Evolutionary conservation across 179 eudicot genomes (phyloP).

Genomic region (Sideroxylon spinosum): DNA sequence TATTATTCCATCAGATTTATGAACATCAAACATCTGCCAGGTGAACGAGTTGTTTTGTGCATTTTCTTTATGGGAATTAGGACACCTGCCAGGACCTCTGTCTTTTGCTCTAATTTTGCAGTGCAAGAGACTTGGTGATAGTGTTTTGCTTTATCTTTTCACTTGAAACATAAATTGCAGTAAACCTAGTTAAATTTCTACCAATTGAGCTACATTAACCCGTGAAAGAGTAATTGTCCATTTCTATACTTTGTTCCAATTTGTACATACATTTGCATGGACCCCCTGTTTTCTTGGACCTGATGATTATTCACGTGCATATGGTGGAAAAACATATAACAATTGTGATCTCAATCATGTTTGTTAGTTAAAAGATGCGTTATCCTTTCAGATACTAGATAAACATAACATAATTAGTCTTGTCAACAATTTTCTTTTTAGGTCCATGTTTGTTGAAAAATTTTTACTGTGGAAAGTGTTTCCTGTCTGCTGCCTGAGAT

Average conservation of each 20-base stretch:
- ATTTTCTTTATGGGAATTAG: conserved; percentile 3
- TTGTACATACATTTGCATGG: background rate
- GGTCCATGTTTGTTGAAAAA: conserved; percentile 71
- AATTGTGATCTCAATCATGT: background rate
- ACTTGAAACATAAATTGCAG: background rate
- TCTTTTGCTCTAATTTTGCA: background rate
- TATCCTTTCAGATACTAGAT: background rate
- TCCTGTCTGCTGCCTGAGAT: conserved; percentile 79
- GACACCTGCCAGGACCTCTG: background rate
- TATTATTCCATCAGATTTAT: conserved; percentile 47
- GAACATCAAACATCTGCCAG: conserved; percentile 54
- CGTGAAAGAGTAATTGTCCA: background rate
- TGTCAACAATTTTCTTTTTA: conserved; percentile 24
- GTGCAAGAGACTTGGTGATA: background rate
- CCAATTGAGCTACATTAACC: background rate
- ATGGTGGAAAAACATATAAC: background rate
- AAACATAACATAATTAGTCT: background rate
- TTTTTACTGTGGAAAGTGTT: conserved; percentile 81
- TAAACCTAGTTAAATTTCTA: background rate
- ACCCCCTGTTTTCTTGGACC: background rate
- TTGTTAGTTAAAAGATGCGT: background rate
- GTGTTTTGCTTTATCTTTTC: conserved; percentile 1
- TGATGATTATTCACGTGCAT: background rate
- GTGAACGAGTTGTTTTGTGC: conserved; percentile 28
- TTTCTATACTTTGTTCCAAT: background rate